A percentile compares a stretch with the other conserved stretches of the same genome.
Evolutionary conservation across 129 eudicot genomes (phyloP).

Genomic region (Rutidosis leptorrhynchoides): DNA sequence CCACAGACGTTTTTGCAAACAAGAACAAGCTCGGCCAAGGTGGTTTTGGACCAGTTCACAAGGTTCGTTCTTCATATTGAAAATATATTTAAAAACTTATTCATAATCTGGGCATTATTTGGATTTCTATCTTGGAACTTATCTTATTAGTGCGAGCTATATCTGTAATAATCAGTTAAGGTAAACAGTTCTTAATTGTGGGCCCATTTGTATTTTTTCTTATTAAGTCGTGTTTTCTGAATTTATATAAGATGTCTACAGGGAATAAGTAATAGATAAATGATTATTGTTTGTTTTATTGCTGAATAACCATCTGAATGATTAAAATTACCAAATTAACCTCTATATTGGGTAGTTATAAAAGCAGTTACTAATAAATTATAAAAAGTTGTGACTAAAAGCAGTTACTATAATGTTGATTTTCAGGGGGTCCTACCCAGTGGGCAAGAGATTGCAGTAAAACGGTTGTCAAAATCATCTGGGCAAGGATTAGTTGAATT

Average conservation of each 20-base stretch:
- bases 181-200: not conserved
- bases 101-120: not conserved
- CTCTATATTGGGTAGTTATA: no score
- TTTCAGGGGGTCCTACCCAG: conserved; percentile 61
- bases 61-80: conserved; percentile 36
- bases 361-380: no score
- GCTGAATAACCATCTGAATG: no score
- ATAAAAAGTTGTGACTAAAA: no score
- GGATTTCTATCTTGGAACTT: not conserved
- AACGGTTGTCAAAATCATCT: conserved; percentile 66
- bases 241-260: no score
- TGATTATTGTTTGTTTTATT: no score
- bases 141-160: not conserved
- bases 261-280: no score
- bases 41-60: conserved; percentile 85
- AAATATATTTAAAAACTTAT: not conserved
- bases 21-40: conserved; percentile 87
- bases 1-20: conserved; percentile 54
- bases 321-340: no score
- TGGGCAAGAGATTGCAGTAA: conserved; percentile 69
- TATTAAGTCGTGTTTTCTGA: no score
- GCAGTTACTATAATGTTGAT: no score
- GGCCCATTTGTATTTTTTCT: no score
- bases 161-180: not conserved
- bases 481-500: conserved; percentile 76